Conservation (phyloP, 179 eudicot genomes). For the Gypsophila paniculata region DNA sequence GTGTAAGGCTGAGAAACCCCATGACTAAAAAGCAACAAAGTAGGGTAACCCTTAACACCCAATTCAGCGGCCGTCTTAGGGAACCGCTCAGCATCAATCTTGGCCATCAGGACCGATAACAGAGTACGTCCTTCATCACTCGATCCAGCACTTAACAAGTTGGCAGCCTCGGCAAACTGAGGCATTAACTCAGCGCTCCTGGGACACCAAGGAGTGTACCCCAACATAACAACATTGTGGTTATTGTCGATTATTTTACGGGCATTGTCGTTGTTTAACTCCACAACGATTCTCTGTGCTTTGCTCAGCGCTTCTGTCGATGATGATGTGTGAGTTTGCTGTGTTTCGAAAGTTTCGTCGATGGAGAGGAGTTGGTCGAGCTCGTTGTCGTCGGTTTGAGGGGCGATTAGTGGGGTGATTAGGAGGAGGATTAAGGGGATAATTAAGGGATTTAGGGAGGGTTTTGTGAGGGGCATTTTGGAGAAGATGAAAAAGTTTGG, state of each 20-base stretch:
- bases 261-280: constrained; percentile 58
- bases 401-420: constrained; percentile 23
- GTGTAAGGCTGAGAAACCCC: constrained; percentile 69
- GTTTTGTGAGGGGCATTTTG: constrained; percentile 1
- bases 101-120: too few species aligned
- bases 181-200: constrained; percentile 97
- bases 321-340: not conserved
- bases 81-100: constrained; percentile 71
- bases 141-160: constrained; percentile 45
- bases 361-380: constrained; percentile 51
- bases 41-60: constrained; percentile 80
- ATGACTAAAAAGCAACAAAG: constrained; percentile 67
- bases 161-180: constrained; percentile 83
- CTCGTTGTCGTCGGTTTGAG: constrained; percentile 8
- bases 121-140: too few species aligned
- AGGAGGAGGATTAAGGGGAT: constrained; percentile 29
- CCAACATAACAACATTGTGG: constrained; percentile 65
- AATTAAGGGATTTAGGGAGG: not conserved
- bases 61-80: constrained; percentile 60
- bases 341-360: constrained; percentile 45
- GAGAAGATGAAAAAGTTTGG: not conserved
- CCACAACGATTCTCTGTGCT: constrained; percentile 70
- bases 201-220: constrained; percentile 86
- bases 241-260: constrained; percentile 44
- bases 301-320: constrained; percentile 40